These are phyloP conservation scores for Pelargonium nanum DNA, from an alignment of 345 rosid species.

Conservation along the genomic window DNA sequence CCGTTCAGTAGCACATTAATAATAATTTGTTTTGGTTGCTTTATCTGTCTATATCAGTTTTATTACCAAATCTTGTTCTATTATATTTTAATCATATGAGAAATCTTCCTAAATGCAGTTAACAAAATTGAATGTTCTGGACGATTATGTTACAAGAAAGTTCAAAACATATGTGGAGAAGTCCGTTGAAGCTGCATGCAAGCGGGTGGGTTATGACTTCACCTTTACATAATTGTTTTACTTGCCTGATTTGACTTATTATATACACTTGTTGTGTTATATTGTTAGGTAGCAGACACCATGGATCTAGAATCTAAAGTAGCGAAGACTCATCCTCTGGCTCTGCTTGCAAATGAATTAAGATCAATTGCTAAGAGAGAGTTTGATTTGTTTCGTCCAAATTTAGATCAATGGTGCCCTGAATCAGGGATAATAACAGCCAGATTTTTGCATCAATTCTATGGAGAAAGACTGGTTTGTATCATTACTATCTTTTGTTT, in stretches of 20 bases:
- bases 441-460: constrained; percentile 55
- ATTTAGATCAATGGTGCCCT: constrained; percentile 48
- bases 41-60: not conserved
- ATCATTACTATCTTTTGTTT: constrained; percentile 5
- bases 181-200: constrained; percentile 59
- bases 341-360: constrained; percentile 75
- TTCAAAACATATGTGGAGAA: constrained; percentile 52
- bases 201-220: constrained; percentile 42
- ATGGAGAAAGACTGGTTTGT: constrained; percentile 90
- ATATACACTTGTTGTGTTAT: constrained; percentile 9
- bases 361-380: constrained; percentile 65
- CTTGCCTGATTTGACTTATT: not conserved
- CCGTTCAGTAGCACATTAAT: not conserved
- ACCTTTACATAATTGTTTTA: constrained; percentile 1
- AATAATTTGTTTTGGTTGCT: not conserved
- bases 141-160: constrained; percentile 34
- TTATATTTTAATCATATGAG: constrained; percentile 1
- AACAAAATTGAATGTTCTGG: constrained; percentile 27
- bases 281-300: constrained; percentile 45
- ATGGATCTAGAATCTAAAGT: constrained; percentile 44
- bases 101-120: constrained; percentile 32
- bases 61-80: not conserved
- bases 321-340: constrained; percentile 56
- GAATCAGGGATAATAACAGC: constrained; percentile 57
- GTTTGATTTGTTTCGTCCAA: constrained; percentile 52